phyloP scores from a whole-genome alignment of 2,329 filamentous ascomycete genomes.

The Nemania abortiva region DNA sequence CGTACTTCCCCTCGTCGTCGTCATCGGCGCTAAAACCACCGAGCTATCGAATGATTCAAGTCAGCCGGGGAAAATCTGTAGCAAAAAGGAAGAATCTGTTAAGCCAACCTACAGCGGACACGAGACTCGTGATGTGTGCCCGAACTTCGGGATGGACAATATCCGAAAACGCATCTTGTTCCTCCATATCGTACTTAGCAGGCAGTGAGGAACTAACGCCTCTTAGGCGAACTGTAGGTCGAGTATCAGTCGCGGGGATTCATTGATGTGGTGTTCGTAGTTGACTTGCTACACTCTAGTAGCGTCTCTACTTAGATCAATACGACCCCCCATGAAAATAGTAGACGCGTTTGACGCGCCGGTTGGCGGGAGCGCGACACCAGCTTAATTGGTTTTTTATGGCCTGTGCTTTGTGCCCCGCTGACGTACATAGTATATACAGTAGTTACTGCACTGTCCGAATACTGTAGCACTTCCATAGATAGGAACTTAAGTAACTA shows the following conservation, averaged over 20 bases:
- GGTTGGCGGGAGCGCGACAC: constrained; percentile 36
- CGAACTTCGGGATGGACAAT: constrained; percentile 92
- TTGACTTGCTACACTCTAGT: constrained; percentile 3
- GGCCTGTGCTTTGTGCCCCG: constrained; percentile 15
- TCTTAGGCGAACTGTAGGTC: constrained; percentile 36
- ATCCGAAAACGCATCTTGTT: constrained; percentile 63
- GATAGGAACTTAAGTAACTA: too few species aligned
- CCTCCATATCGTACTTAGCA: constrained; percentile 62
- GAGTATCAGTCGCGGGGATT: constrained; percentile 34
- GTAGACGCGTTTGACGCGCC: constrained; percentile 47
- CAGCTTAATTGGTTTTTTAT: constrained; percentile 34
- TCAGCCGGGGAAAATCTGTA: constrained; percentile 19
- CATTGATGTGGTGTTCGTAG: constrained; percentile 19
- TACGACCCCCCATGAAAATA: constrained; percentile 29
- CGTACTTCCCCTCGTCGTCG: constrained; percentile 84
- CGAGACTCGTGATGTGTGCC: constrained; percentile 91
- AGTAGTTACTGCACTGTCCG: not conserved
- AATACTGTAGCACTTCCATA: not conserved
- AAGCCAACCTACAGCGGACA: constrained; percentile 80
- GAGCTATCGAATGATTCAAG: constrained; percentile 67
- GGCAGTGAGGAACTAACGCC: constrained; percentile 37
- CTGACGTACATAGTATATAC: not conserved
- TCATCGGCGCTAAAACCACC: constrained; percentile 85
- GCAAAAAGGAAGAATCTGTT: constrained; percentile 2
- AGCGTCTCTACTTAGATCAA: not conserved